phyloP scores from a whole-genome alignment of 2,329 filamentous ascomycete species.

The Verruconis gallopava region DNA sequence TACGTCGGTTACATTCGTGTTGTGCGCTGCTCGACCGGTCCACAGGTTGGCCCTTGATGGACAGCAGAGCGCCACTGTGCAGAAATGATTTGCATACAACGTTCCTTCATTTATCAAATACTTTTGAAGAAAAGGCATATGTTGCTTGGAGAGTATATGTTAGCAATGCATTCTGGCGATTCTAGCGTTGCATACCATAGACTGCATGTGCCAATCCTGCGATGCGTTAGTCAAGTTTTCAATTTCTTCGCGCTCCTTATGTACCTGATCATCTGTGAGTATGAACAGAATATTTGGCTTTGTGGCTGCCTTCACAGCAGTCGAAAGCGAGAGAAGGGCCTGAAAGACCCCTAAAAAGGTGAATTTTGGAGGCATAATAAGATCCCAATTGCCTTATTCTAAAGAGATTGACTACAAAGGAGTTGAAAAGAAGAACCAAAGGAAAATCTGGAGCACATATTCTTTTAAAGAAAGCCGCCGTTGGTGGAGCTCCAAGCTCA shows the following conservation, averaged over 20 bases:
- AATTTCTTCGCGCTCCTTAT: too few species aligned
- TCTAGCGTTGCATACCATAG: neutral
- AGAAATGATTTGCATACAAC: slow-evolving; percentile 49
- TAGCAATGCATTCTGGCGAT: neutral
- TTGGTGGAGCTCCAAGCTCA: too few species aligned
- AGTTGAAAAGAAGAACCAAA: too few species aligned
- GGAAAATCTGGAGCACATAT: too few species aligned
- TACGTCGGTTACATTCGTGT: slow-evolving; percentile 39
- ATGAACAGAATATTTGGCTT: slow-evolving; percentile 10
- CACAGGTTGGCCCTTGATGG: slow-evolving; percentile 51
- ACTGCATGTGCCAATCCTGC: neutral
- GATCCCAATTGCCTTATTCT: too few species aligned
- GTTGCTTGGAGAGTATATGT: slow-evolving; percentile 46
- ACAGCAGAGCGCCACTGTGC: slow-evolving; percentile 53
- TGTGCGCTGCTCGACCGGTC: slow-evolving; percentile 55
- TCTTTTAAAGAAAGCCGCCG: too few species aligned
- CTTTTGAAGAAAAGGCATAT: slow-evolving; percentile 45
- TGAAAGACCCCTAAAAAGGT: too few species aligned
- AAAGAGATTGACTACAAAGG: too few species aligned
- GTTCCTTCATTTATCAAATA: slow-evolving; percentile 46
- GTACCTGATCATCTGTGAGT: slow-evolving; percentile 9
- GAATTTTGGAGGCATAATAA: too few species aligned
- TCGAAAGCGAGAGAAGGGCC: too few species aligned
- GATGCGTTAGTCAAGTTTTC: too few species aligned
- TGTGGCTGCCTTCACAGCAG: too few species aligned